Evolutionary conservation across 345 rosid species (phyloP), one percentile per base, ranked within the genome.

Genomic region (Aethionema arabicum): DNA sequence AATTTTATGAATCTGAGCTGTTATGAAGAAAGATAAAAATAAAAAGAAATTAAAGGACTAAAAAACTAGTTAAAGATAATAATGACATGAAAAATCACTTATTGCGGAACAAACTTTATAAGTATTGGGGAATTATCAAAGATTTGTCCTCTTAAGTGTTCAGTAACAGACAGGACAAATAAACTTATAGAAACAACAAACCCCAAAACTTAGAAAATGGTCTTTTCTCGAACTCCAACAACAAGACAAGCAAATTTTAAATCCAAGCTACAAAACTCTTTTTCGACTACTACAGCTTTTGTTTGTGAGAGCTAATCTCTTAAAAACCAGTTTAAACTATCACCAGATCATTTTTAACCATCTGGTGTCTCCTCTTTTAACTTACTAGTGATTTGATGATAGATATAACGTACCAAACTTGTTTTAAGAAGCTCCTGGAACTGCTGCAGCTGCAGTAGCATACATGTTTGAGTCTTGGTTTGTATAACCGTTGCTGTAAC

Each of bases 351-450:
- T 6, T 4, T 56, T 63, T 27, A 51, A 63, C 51, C 38, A 63
- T 43, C 63, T 59, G 45, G 63, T 35, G 63, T 32, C 32, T 54
- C 37, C 51, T 32, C 43, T 52, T 59, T 6, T 44, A 41, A 68
- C 66, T 50, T 9, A 14, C 44, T 11, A 46, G 32, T 12, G 11
- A 30, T 52, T 45, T 69, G 1, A 43, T 63, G 66, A 37, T n/a
- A 64, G 74, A 41, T 21, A n/a, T 4, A 44, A 58, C 67, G 52
- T 52, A 49, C 56, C 59, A 56, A 27, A 43, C 69, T 42, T 50
- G 12, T 54, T 58, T 58, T 70, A 91, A 52, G 90, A 88, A 63
- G 83, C 80, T 32, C 95, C 90, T 0, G 87, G 85, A 63, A 89
- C 84, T 8, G 80, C 88, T 44, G 90, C 82, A 0, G 83, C 82